phyloP scores from a whole-genome alignment of 441 rosid species.

The Mallotus japonicus region DNA sequence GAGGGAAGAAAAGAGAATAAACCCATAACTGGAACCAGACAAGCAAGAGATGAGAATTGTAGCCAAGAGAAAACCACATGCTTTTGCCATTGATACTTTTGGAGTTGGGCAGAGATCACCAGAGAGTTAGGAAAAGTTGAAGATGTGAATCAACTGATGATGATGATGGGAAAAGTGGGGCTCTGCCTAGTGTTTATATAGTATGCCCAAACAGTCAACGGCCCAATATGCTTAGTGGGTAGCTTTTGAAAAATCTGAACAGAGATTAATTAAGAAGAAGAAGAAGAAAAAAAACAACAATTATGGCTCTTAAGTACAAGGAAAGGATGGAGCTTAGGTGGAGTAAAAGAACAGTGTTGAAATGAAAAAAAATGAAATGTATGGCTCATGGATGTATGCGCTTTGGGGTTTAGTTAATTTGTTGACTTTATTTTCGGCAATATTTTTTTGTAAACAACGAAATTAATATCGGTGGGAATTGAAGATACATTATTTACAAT shows the following conservation, averaged over 20 bases:
- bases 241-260: constrained; percentile 13
- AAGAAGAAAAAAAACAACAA: too few relatives aligned
- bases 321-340: constrained; percentile 25
- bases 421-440: constrained; percentile 17
- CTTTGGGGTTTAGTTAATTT: constrained; percentile 15
- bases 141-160: not conserved
- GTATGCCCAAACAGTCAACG: constrained; percentile 25
- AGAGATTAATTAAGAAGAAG: not conserved
- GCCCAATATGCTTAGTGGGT: not conserved
- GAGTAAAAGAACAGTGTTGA: too few relatives aligned
- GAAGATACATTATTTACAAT: too few relatives aligned
- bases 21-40: constrained; percentile 30
- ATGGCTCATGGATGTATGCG: not conserved
- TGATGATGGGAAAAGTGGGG: not conserved
- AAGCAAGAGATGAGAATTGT: constrained; percentile 37
- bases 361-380: too few relatives aligned
- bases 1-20: constrained; percentile 46
- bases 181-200: constrained; percentile 19
- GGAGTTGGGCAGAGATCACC: not conserved
- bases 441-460: too few relatives aligned
- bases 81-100: constrained; percentile 24
- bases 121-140: not conserved
- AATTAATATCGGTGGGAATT: too few relatives aligned
- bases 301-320: constrained; percentile 30
- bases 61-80: constrained; percentile 32